phyloP scores from a whole-genome alignment of 768 basidiomycete species.

The Macrolepiota albuminosa region DNA sequence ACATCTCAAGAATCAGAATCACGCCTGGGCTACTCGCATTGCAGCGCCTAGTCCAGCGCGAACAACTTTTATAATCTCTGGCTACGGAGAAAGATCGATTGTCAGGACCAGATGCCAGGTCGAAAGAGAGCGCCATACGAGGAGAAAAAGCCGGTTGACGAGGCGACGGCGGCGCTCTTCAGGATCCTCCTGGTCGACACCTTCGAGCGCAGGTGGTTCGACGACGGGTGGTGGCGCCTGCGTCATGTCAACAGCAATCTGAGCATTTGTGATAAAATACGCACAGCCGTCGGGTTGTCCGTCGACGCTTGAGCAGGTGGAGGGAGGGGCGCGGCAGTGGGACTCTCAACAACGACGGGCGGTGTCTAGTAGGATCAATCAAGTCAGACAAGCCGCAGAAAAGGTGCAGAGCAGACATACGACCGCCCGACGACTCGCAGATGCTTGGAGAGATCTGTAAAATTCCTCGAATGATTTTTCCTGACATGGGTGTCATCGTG shows the following conservation, averaged over 20 bases:
- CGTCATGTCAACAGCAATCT: not conserved
- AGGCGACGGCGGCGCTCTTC: not conserved
- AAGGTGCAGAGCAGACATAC: not conserved
- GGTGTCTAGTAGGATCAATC: not conserved
- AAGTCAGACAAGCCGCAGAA: not conserved
- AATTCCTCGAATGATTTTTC: constrained; percentile 1
- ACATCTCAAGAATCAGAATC: not conserved
- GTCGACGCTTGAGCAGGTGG: not conserved
- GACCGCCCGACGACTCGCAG: not conserved
- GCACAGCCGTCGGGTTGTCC: not conserved
- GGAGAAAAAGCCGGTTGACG: not conserved
- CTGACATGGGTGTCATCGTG: not conserved
- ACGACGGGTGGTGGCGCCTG: not conserved
- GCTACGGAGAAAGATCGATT: not conserved
- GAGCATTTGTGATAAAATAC: not conserved
- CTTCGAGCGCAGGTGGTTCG: not conserved
- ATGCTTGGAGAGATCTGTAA: not conserved
- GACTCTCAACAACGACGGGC: too few relatives aligned
- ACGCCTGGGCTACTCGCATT: not conserved
- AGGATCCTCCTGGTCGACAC: not conserved
- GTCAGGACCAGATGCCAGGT: not conserved
- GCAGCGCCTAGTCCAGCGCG: not conserved
- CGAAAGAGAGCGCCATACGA: not conserved
- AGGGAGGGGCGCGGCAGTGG: not conserved
- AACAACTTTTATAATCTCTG: not conserved